Evolutionary conservation across 176 grass and related monocot genomes (phyloP), one percentile per base, ranked within the genome.

Genomic region (Juncus effusus): DNA sequence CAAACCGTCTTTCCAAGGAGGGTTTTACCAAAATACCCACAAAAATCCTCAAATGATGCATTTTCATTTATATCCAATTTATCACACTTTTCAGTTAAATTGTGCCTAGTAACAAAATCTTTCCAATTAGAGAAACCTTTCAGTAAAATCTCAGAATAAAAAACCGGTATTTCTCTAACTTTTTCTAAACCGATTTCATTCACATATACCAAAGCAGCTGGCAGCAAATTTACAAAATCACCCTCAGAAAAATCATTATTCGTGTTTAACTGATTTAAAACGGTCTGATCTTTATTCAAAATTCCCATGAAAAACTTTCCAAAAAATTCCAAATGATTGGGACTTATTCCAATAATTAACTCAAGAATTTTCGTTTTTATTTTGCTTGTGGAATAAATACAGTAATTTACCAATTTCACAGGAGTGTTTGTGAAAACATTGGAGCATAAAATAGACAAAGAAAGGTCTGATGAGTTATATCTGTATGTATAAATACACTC

Each of bases 1-100:
- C 11, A 83, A 77, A 91, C 47, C 73, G 91, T 65, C 74, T 83
- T 96, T 42, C 87, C 91, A 77, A 96, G 81, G 59, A 90, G 76
- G 70, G 91, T 88, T 63, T 6, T 76, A 62, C 80, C 78, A 63
- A 87, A 88, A 87, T 75, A 67, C 74, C 16, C 61, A 60, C 58
- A 73, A 63, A 87, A 78, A 66, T 88, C 81, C 53, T 77, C 74
- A 85, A 85, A 52, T 63, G 91, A 87, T 50, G 54, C n/a, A 4
- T 73, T 54, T 63, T 53, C 60, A 57, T 14, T 13, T 47, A 47
- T 6, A 41, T 57, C 38, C 38, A 81, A 82, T 74, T 81, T 56
- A 3, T 73, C 67, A 77, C 72, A 83, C 49, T 76, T 76, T 83
- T 96, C 84, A 63, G 71, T 51, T 64, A 91, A 90, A 77, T 80